A percentile compares a stretch with the other conserved stretches of the same genome.
phyloP scores from a whole-genome alignment of 495 filamentous ascomycete genomes.

The Tuber melanosporum region DNA sequence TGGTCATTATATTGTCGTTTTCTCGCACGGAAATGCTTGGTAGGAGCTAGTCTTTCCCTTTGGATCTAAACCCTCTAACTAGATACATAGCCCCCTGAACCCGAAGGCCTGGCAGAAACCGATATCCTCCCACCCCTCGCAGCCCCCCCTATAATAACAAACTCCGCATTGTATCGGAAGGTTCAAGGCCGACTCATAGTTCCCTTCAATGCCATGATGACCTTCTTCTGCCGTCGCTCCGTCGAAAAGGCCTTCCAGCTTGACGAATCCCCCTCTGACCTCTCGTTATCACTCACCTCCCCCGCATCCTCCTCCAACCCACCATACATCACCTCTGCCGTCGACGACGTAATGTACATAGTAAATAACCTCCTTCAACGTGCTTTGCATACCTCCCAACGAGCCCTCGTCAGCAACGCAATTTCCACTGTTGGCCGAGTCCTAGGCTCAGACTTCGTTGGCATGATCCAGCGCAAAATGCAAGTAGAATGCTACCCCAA shows the following conservation, averaged over 20 bases:
- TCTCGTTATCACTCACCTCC: constrained; percentile 56
- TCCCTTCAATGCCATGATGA: constrained; percentile 82
- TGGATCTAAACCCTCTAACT: constrained; percentile 35
- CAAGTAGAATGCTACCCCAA: constrained; percentile 85
- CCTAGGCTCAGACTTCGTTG: constrained; percentile 87
- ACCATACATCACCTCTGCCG: constrained; percentile 88
- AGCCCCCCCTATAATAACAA: constrained; percentile 63
- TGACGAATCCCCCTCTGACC: constrained; percentile 80
- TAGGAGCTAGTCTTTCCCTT: constrained; percentile 46
- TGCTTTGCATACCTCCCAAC: constrained; percentile 76
- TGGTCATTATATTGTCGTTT: constrained; percentile 93
- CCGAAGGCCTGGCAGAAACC: constrained; percentile 13
- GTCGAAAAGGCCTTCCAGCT: constrained; percentile 97
- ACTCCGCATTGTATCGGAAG: constrained; percentile 70
- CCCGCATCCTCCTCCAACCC: constrained; percentile 52
- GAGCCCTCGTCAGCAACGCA: constrained; percentile 64
- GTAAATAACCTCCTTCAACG: constrained; percentile 84
- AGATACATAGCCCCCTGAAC: constrained; percentile 12
- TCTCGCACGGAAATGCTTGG: constrained; percentile 72
- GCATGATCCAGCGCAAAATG: constrained; percentile 97
- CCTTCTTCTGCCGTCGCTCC: constrained; percentile 91
- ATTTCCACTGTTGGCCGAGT: constrained; percentile 75
- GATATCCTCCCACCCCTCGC: constrained; percentile 45
- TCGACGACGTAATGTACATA: constrained; percentile 99
- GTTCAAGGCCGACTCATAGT: constrained; percentile 61